Base-by-base conservation (phyloP, 345 rosid genomes). In the Populus simonii region DNA sequence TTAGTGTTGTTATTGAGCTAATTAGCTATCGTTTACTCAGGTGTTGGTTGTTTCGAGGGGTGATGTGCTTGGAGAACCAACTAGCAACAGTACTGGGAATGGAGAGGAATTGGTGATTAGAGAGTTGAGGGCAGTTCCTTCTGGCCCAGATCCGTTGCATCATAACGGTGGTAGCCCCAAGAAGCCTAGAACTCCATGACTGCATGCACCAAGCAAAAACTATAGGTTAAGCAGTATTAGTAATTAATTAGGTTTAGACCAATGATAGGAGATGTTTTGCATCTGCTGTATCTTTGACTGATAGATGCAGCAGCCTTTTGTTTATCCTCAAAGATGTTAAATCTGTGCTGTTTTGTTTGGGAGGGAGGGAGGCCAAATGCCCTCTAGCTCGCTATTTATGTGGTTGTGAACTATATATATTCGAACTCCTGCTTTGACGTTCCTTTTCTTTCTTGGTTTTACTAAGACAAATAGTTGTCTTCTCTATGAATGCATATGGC, bases 121-220 rank as follows among this genome's bases (percentile, higher is more conserved):
- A 77, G 93, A 88, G 84, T 47, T 93, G 25, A 89, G 94, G 85
- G 71, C 82, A n/a, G 92, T 80, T 80, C 98, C 96, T 33, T 83
- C 93, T 15, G 98, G 98, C 49, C 96, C 96, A 63, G 94, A 93
- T 75, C 98, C 98, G 43, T 79, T 93, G 77, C 96, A 93, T 82
- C 98, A 93, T 78, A 89, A 93, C 77, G 90, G 89, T 16, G 88
- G 82, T 33, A 78, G 78, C 79, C 96, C 96, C 55, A 89, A 86
- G 82, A 83, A 92, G 71, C 96, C 96, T 43, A 74, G 81, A 27
- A 78, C 76, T 29, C 88, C 90, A 5, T 87, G 83, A 80, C 69
- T 33, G 36, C 36, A 33, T 68, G 5, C 20, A 27, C 25, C 18
- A 2, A 38, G 41, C 66, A 4, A 12, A 6, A 47, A 4, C 61